Base-by-base conservation (phyloP, 106 monocot species). In the Dendrobium nobile region DNA sequence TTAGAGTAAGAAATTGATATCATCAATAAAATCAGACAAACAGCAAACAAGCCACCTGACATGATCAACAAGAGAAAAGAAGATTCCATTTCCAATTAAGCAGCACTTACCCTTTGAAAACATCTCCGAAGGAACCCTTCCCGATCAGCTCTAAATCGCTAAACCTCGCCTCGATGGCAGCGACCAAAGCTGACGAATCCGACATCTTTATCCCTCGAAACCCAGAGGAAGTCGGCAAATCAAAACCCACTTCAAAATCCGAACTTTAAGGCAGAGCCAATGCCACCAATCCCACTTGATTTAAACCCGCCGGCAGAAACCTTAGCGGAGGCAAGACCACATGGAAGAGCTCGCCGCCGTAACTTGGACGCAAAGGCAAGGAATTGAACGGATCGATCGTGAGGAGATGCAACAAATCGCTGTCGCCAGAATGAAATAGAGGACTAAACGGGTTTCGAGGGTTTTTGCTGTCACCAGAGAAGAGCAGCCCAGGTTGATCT, bases 61-160 rank as follows among this genome's bases (percentile, higher is more conserved):
- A 47, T 22, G 40, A 55, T 78, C 22, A 26, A 37, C 78, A 78
- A 78, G 4, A 78, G 58, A 78, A 78, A 48, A 51, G 26, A 15
- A 19, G 13, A 24, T 4, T 48, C 45, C n/a, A 78, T 18, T 1
- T 20, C 19, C 17, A 76, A 61, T 47, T 11, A 37, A 79, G 41
- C 19, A 80, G 20, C 20, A 26, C 78, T 77, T 77, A 88, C 91
- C 91, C 91, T 77, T 82, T 91, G 82, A 84, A 91, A 16, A 91
- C 91, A 31, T 91, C 91, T 9, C 91, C 91, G 45, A 91, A 91
- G 0, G 88, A 88, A 33, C 91, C 91, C 58, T 75, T 80, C 55
- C 91, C 91, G 43, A 91, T 91, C 19, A 88, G 82, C 73, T 91
- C 91, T 61, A 84, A 65, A 37, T 61, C 47, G 82, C 80, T 82